A percentile compares a stretch with the other conserved stretches of the same genome.
These are phyloP conservation scores for Pterocarpus santalinus DNA, from an alignment of 306 rosid genomes.

Conservation along the genomic window DNA sequence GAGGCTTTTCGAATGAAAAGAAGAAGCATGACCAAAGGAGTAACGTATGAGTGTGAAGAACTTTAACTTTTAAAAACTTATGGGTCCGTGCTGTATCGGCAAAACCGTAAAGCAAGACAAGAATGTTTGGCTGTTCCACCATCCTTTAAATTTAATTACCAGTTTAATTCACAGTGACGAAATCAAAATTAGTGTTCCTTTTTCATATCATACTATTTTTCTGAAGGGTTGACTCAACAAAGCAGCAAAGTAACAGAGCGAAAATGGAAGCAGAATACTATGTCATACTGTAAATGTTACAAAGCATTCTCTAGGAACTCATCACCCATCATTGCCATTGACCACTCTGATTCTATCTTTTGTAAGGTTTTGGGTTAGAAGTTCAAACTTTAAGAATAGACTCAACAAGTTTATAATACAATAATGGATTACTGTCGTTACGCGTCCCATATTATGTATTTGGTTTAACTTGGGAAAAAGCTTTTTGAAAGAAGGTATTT, in stretches of 20 bases:
- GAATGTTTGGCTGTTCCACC: neutral
- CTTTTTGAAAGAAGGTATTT: too few species aligned
- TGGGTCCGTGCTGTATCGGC: neutral
- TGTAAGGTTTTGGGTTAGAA: too few species aligned
- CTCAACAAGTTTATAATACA: too few species aligned
- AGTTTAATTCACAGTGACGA: neutral
- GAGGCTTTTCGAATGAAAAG: conserved; percentile 15
- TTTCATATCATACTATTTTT: neutral
- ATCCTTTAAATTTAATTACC: neutral
- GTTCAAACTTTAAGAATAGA: too few species aligned
- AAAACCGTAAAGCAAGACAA: neutral
- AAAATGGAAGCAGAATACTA: neutral
- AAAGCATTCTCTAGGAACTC: too few species aligned
- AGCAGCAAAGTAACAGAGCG: neutral
- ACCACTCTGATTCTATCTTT: too few species aligned
- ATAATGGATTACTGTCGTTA: too few species aligned
- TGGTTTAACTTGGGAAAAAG: too few species aligned
- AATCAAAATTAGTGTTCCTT: neutral
- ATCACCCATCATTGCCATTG: too few species aligned
- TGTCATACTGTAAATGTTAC: too few species aligned
- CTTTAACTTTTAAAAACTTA: neutral
- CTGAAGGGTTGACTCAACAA: neutral
- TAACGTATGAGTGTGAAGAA: neutral
- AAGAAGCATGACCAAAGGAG: conserved; percentile 8
- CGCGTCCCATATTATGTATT: too few species aligned